Evolutionary conservation across 768 basidiomycete genomes (phyloP).

Genomic region (Rhodotorula sphaerocarpa): DNA sequence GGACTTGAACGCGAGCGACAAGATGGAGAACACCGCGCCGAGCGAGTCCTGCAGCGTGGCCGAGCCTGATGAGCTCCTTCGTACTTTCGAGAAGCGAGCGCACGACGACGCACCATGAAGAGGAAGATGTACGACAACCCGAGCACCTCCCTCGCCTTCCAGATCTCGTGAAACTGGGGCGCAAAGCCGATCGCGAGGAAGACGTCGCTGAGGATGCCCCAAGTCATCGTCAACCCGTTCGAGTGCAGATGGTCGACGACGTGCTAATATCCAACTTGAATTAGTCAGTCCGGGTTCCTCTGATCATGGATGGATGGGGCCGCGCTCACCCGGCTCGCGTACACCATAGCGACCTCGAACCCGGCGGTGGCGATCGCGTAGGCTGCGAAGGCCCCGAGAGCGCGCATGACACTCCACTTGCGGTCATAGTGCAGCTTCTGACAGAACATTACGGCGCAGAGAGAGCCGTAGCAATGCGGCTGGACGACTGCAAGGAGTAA

Average conservation of each 20-base stretch:
- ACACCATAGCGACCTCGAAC: slow-evolving; percentile 24
- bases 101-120: neutral
- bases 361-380: slow-evolving; percentile 18
- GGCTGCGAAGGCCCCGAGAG: neutral
- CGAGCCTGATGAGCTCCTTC: neutral
- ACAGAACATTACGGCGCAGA: slow-evolving; percentile 17
- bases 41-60: slow-evolving; percentile 6
- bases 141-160: slow-evolving; percentile 17
- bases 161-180: slow-evolving; percentile 30
- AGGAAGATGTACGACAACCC: slow-evolving; percentile 25
- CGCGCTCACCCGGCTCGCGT: slow-evolving; percentile 9
- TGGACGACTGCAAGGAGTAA: slow-evolving; percentile 16
- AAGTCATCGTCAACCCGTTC: slow-evolving; percentile 10
- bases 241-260: slow-evolving; percentile 8
- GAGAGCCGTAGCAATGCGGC: slow-evolving; percentile 25
- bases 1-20: slow-evolving; percentile 24
- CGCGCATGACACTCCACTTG: neutral
- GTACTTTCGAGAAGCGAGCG: no score
- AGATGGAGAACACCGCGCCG: slow-evolving; percentile 31
- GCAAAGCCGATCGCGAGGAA: slow-evolving; percentile 20
- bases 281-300: neutral
- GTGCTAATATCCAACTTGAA: neutral
- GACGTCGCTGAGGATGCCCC: slow-evolving; percentile 17
- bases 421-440: slow-evolving; percentile 32
- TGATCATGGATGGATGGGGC: neutral